Base-by-base conservation (phyloP, 1,139 yeast species). In the Ashbya aceris region DNA sequence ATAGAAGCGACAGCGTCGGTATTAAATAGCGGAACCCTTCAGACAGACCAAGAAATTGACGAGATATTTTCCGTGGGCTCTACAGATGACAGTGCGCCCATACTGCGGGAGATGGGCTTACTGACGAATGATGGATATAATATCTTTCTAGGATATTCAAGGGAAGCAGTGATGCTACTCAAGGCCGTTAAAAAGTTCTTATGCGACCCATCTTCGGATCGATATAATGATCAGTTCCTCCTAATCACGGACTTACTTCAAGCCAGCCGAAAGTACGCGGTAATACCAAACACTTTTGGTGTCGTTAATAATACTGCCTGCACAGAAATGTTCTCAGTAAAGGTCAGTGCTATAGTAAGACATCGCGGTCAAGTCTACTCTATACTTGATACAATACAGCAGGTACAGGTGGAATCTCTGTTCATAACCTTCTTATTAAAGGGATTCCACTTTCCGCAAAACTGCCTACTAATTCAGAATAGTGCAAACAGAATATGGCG, bases 1-100 rank as follows among this genome's bases (percentile, higher is more conserved):
- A 72, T 78, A 62, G 84, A 79, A 3, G 63, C 77, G 23, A 17
- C 23, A 29, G 84, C 84, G 10, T 45, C 0, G 77, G 76, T 0
- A 54, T 78, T 27, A 69, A 79, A 39, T 43, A 52, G 29, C 14
- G 83, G 83, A 2, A 82, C 82, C 9, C 73, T 81, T 0, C 64
- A 74, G 23, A 70, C 68, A 36, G 64, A 69, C 10, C 71, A 71
- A 43, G 83, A 78, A 44, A 53, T 78, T 23, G 73, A 74, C 45
- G 65, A 67, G 31, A 56, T 68, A 38, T 50, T 67, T 29, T 65
- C 59, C 12, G 61, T 66, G 32, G 68, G 65, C 2, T 43, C 55
- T 20, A 54, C 55, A 37, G 52, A 52, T 5, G 45, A 50, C 51
- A 37, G 54, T 49, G 36, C 50, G 29, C 44, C 45, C 7, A 64